Base-by-base conservation (phyloP, 2,329 filamentous ascomycete genomes). In the Monilinia laxa region DNA sequence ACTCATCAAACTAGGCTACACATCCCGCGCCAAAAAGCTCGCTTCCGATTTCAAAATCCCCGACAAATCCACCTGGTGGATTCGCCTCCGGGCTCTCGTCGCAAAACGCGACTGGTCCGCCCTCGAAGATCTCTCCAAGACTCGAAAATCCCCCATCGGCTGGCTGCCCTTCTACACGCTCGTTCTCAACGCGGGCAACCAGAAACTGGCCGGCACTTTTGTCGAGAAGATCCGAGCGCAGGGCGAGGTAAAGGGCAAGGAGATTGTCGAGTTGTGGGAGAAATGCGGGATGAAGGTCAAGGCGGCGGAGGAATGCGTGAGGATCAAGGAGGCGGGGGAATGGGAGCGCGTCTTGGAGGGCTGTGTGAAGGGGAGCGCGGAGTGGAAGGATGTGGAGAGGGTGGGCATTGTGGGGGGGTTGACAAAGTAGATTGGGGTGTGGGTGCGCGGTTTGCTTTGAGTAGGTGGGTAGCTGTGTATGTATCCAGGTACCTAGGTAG, bases 91-190 rank as follows among this genome's bases (percentile, higher is more conserved):
- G 73, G 95, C 93, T 0, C 84, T 98, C 62, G 92, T 99, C 3
- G 90, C 91, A 20, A 92, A 93, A 76, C 85, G 95, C 65, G 91
- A 97, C 75, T 99, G 93, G 93, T 88, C 86, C 62, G 94, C 97
- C 77, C 85, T 99, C 67, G 93, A 98, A 77, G 93, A 97, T 72
- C 85, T 92, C 72, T 85, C 87, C 47, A 90, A 89, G 75, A 86
- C 78, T 51, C 85, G 91, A 75, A 96, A 93, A 78, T 95, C 90
- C 67, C 92, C 94, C 0, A 98, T 99, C 76, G 94, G 94, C 14
- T 99, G 95, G 95, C 92, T 72, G 88, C 92, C 94, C 0, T 99
- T 96, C 79, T 97, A 91, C 82, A 96, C 95, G 75, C 90, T 96
- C 73, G 87, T 91, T 38, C 82, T 98, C 0, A 88, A 90, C 57